Conservation (phyloP, 768 basidiomycete genomes). For the Collybia nuda region DNA sequence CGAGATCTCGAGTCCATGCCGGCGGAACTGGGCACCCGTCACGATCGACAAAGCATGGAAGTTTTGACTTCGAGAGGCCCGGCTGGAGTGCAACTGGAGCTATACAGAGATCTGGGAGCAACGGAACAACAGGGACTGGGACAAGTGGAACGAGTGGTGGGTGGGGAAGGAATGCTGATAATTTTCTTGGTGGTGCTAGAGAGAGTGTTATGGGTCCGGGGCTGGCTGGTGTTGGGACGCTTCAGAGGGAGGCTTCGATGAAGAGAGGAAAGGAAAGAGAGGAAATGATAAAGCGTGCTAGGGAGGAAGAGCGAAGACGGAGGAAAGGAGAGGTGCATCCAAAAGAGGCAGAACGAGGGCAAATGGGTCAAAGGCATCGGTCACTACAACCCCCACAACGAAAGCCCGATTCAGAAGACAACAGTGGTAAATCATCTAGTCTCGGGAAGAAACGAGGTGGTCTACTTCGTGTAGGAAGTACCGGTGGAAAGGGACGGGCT, state of each 20-base stretch:
- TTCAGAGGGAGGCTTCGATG: slow-evolving; percentile 40
- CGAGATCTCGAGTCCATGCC: slow-evolving; percentile 8
- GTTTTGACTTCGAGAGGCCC: slow-evolving; percentile 77
- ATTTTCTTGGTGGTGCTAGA: slow-evolving; percentile 15
- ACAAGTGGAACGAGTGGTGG: slow-evolving; percentile 30
- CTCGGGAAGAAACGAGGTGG: slow-evolving; percentile 55
- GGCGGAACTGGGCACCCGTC: slow-evolving; percentile 7
- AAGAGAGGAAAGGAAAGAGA: slow-evolving; percentile 39
- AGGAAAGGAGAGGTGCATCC: slow-evolving; percentile 14
- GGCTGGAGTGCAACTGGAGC: slow-evolving; percentile 35
- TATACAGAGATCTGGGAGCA: slow-evolving; percentile 48
- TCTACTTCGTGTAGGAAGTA: slow-evolving; percentile 21
- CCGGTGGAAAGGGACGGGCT: slow-evolving; percentile 29
- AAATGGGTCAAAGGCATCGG: slow-evolving; percentile 2
- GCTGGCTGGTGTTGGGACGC: slow-evolving; percentile 43
- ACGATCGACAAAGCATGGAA: slow-evolving; percentile 61
- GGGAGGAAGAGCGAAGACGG: slow-evolving; percentile 18
- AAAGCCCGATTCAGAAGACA: slow-evolving; percentile 33
- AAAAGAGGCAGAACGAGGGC: slow-evolving; percentile 32
- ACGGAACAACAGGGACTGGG: slow-evolving; percentile 30
- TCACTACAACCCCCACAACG: slow-evolving; percentile 7
- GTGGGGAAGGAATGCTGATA: slow-evolving; percentile 15
- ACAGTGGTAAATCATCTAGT: slow-evolving; percentile 50
- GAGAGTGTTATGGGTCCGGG: slow-evolving; percentile 41
- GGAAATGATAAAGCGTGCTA: slow-evolving; percentile 19